Evolutionary conservation across 441 rosid genomes (phyloP).

Genomic region (Mallotus japonicus): DNA sequence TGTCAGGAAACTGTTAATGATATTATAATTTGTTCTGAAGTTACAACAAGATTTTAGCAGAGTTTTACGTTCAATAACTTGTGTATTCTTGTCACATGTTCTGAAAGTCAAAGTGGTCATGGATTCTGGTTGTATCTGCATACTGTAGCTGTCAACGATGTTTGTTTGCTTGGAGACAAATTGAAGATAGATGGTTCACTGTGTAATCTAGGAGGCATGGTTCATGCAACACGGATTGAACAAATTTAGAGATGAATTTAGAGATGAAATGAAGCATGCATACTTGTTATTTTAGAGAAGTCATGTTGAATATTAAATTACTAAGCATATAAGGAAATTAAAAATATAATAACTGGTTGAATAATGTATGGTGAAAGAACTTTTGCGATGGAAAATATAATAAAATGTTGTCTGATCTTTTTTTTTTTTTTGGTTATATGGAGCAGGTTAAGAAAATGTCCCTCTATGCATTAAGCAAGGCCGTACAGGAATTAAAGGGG

Average conservation of each 20-base stretch:
- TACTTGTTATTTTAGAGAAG: neutral
- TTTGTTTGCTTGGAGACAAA: neutral
- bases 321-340: neutral
- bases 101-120: neutral
- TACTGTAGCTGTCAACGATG: neutral
- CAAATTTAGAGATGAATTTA: too few relatives aligned
- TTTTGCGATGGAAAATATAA: neutral
- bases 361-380: neutral
- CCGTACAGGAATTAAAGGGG: neutral
- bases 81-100: neutral
- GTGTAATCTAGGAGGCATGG: neutral
- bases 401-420: neutral
- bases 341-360: neutral
- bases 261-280: neutral
- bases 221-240: neutral
- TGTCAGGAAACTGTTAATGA: too few relatives aligned
- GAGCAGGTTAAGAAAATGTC: constrained; percentile 5
- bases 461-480: neutral
- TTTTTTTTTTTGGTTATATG: too few relatives aligned
- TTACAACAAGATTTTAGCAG: neutral
- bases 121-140: neutral
- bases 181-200: neutral
- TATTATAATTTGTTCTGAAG: neutral
- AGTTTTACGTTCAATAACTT: neutral
- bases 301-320: neutral